These are phyloP conservation scores for Kwoniella sp. DNA, from an alignment of 768 basidiomycete genomes.

Conservation along the genomic window DNA sequence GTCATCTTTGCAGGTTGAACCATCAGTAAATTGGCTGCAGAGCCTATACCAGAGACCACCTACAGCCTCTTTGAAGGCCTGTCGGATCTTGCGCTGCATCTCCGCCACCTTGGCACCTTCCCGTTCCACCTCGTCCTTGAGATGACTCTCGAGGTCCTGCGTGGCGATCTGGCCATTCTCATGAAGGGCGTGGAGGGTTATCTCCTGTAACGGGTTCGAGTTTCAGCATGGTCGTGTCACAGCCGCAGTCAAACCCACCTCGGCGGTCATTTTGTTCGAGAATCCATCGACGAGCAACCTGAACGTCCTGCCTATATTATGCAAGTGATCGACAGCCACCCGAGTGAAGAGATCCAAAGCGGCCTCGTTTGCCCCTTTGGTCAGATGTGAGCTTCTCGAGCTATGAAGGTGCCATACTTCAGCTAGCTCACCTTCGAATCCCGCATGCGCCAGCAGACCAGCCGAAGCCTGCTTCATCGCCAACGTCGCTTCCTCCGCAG, in stretches of 20 bases:
- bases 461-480: constrained; percentile 35
- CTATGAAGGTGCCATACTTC: neutral
- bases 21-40: neutral
- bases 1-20: constrained; percentile 52
- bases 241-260: constrained; percentile 56
- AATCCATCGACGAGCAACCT: constrained; percentile 77
- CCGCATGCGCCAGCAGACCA: constrained; percentile 71
- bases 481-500: constrained; percentile 36
- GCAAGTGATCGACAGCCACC: constrained; percentile 72
- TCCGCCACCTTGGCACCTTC: constrained; percentile 72
- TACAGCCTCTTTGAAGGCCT: constrained; percentile 76
- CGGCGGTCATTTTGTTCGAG: constrained; percentile 70
- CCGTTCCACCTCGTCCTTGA: constrained; percentile 80
- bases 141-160: constrained; percentile 76
- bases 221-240: neutral
- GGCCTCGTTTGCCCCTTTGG: constrained; percentile 65
- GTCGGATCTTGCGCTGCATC: constrained; percentile 77
- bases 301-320: constrained; percentile 82
- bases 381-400: too few relatives aligned
- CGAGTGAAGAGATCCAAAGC: constrained; percentile 73
- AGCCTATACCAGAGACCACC: constrained; percentile 40
- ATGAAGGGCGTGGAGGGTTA: constrained; percentile 82
- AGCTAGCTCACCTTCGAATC: constrained; percentile 75
- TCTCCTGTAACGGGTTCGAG: constrained; percentile 60
- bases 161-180: constrained; percentile 78